Evolutionary conservation across 495 filamentous ascomycete genomes (phyloP).

Genomic region (Bacidia gigantensis): DNA sequence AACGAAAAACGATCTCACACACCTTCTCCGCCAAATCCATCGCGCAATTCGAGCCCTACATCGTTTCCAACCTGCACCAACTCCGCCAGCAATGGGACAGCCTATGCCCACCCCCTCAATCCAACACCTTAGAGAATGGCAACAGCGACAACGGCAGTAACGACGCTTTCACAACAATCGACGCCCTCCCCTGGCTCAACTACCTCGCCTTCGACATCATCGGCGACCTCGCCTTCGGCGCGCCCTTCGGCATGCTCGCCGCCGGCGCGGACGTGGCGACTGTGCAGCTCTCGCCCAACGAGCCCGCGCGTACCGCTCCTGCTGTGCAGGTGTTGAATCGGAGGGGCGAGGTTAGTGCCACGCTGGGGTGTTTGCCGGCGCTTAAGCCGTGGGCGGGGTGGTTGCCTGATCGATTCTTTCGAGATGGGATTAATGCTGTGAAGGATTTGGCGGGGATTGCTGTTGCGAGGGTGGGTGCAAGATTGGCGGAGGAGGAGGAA

Average conservation of each 20-base stretch:
- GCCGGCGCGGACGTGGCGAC: slow-evolving; percentile 46
- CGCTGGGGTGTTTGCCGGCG: slow-evolving; percentile 33
- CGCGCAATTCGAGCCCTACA: slow-evolving; percentile 80
- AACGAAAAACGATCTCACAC: slow-evolving; percentile 79
- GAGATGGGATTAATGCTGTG: slow-evolving; percentile 34
- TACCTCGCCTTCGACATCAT: slow-evolving; percentile 91
- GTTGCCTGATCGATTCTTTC: slow-evolving; percentile 40
- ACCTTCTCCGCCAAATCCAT: slow-evolving; percentile 77
- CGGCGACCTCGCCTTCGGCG: slow-evolving; percentile 52
- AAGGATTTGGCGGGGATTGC: slow-evolving; percentile 48
- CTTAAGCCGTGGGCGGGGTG: slow-evolving; percentile 39
- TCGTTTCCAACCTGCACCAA: slow-evolving; percentile 61
- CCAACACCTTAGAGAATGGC: background rate
- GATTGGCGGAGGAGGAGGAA: slow-evolving; percentile 50
- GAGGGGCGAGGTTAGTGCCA: slow-evolving; percentile 39
- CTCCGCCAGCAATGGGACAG: slow-evolving; percentile 63
- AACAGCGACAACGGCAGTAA: background rate
- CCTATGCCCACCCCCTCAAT: slow-evolving; percentile 23
- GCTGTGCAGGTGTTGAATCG: slow-evolving; percentile 43
- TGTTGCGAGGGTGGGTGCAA: slow-evolving; percentile 62
- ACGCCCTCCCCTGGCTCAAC: slow-evolving; percentile 87
- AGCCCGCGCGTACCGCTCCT: slow-evolving; percentile 32
- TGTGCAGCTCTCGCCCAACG: slow-evolving; percentile 36
- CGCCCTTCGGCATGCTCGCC: slow-evolving; percentile 41
- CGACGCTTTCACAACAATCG: slow-evolving; percentile 41